Evolutionary conservation across 129 eudicot genomes (phyloP), one percentile per base, ranked within the genome.

Genomic region (Centrapalus pauciflorus): DNA sequence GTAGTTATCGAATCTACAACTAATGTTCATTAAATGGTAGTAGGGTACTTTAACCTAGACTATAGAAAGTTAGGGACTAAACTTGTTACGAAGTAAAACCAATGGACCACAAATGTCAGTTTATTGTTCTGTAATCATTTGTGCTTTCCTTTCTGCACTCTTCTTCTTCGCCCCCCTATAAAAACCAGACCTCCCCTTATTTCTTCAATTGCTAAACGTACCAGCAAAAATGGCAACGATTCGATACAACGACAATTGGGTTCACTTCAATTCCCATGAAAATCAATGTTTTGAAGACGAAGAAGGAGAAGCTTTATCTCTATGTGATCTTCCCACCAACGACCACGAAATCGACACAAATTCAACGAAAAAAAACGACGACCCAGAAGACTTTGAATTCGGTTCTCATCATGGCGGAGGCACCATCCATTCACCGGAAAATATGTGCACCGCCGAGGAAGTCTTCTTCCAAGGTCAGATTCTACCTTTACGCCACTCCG

Each of bases 361-460:
- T 50, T 67, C 63, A 0, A 58, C 32, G 4, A 67, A 34, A 33
- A 49, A 56, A 12, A 56, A 76, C n/a, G 59, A 66, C 3, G 76
- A 81, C 19, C 29, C 71, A 2, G 46, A 64, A 19, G 95, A 94
- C 29, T 94, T 94, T 55, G 87, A 89, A 74, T 94, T 94, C 77
- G 83, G 84, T 19, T 80, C 90, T 3, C 37, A 41, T 46, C 58
- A 59, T 38, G 50, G 63, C n/a, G 61, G 35, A 17, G 55, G 78
- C 23, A 7, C 80, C 0, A 6, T 23, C 2, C 59, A 32, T 11
- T 81, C 76, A 25, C 79, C 86, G 19, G 86, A 89, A 38, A 66
- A 75, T 5, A 94, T 89, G 99, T 89, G 97, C 34, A 77, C 81
- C 1, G 99, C 97, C 3, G 99, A 94, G 25, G 95, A 94, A 2